Evolutionary conservation across 2,329 filamentous ascomycete species (phyloP), one percentile per base, ranked within the genome.

Genomic region (Claviceps sp.): DNA sequence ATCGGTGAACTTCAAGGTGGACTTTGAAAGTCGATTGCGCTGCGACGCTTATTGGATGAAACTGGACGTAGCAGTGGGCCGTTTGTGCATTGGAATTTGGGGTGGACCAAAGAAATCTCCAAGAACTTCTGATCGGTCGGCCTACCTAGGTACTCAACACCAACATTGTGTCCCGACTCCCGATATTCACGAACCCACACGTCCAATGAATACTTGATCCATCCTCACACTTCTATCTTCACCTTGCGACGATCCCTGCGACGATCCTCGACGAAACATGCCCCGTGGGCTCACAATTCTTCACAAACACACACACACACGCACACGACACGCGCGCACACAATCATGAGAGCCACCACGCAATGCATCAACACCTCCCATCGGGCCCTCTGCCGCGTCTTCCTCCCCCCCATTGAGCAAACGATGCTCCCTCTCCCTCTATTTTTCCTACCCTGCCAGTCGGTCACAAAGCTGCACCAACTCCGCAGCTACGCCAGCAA

Each of bases 321-420:
- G 6, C 22, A 30, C 22, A 7, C 14, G 8, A 9, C 8, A 34
- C 30, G 30, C 43, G n/a, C 6, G 11, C 26, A 11, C 50, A n/a
- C 16, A 38, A 18, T 22, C 52, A 76, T 76, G 72, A 67, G 58
- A 53, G 55, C 60, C 42, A 54, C 60, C 38, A n/a, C 52, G 24
- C 54, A 57, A 51, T 74, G 70, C 55, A 57, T 73, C 43, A 70
- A 70, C 61, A 71, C 67, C 56, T 68, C 72, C 50, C 68, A 70
- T n/a, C 58, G 65, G 38, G 72, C 73, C 55, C 69, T 79, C 5
- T 68, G 71, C 46, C 65, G 69, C 50, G 70, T 76, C 47, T 75
- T 78, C 57, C 56, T 76, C 57, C 63, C 65, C 3, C 47, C 52
- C 1, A 20, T 52, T 13, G 50, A 44, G 9, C 46, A 24, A 1